Evolutionary conservation across 305 asterid genomes (phyloP).

Genomic region (Plantago lanceolata): DNA sequence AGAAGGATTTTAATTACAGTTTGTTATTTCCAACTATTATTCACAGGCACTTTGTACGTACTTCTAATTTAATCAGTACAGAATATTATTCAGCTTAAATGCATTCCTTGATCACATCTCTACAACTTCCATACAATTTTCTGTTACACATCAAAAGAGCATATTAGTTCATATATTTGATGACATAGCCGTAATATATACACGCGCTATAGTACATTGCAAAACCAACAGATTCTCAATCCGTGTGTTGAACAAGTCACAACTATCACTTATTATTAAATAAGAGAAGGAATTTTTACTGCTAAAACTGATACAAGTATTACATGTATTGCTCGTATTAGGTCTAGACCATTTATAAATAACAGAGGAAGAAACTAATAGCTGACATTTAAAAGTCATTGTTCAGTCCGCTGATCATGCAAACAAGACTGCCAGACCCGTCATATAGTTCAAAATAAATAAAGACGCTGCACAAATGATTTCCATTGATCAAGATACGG

Average conservation of each 20-base stretch:
- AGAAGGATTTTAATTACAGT: neutral
- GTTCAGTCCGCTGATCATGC: neutral
- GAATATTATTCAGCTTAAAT: neutral
- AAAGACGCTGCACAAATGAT: conserved; percentile 14
- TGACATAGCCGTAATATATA: too few species aligned
- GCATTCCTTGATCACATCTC: too few species aligned
- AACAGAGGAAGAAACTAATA: neutral
- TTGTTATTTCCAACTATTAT: too few species aligned
- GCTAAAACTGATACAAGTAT: neutral
- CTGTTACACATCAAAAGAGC: neutral
- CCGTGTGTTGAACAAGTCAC: neutral
- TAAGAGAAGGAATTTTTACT: neutral
- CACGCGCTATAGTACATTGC: neutral
- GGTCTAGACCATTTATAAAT: neutral
- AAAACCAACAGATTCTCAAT: neutral
- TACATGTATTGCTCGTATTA: neutral
- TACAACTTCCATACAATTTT: neutral
- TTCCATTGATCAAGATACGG: conserved; percentile 19
- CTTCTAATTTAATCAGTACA: neutral
- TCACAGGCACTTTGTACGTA: too few species aligned
- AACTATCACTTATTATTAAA: too few species aligned
- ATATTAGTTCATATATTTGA: neutral
- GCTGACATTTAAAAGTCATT: neutral
- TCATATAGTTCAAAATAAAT: conserved; percentile 1
- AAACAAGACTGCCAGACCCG: neutral